Evolutionary conservation across 768 basidiomycete genomes (phyloP).

Genomic region (Panus rudis): DNA sequence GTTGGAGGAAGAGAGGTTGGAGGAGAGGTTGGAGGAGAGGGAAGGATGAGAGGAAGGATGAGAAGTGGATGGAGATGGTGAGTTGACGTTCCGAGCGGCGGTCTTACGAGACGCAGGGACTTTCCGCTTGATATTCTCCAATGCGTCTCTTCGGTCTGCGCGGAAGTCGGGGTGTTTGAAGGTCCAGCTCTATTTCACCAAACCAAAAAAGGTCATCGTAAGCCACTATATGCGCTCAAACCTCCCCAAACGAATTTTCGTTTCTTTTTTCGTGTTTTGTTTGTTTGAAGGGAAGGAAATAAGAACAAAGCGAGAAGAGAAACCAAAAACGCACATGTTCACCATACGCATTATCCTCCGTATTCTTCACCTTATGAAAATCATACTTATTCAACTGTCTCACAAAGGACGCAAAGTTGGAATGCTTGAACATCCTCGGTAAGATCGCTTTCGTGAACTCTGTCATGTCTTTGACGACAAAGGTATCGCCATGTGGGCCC

Average conservation of each 20-base stretch:
- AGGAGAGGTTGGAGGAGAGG: too few relatives aligned
- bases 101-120: slow-evolving; percentile 35
- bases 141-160: slow-evolving; percentile 42
- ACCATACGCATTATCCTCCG: slow-evolving; percentile 69
- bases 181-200: slow-evolving; percentile 35
- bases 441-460: slow-evolving; percentile 89
- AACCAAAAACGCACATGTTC: slow-evolving; percentile 38
- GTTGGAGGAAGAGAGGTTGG: too few relatives aligned
- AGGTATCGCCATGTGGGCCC: slow-evolving; percentile 80
- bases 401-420: slow-evolving; percentile 89
- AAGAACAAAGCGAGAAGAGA: slow-evolving; percentile 17
- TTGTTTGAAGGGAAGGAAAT: not conserved
- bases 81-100: too few relatives aligned
- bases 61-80: slow-evolving; percentile 21
- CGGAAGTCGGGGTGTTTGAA: slow-evolving; percentile 50
- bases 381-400: slow-evolving; percentile 95
- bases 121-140: slow-evolving; percentile 64
- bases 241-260: too few relatives aligned
- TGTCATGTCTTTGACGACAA: slow-evolving; percentile 97
- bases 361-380: slow-evolving; percentile 91
- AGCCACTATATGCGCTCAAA: not conserved
- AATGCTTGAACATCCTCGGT: slow-evolving; percentile 91
- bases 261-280: too few relatives aligned
- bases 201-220: slow-evolving; percentile 4
- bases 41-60: too few relatives aligned